Conservation (phyloP, 108 stramenopile genomes). For the Conticribra weissflogii region DNA sequence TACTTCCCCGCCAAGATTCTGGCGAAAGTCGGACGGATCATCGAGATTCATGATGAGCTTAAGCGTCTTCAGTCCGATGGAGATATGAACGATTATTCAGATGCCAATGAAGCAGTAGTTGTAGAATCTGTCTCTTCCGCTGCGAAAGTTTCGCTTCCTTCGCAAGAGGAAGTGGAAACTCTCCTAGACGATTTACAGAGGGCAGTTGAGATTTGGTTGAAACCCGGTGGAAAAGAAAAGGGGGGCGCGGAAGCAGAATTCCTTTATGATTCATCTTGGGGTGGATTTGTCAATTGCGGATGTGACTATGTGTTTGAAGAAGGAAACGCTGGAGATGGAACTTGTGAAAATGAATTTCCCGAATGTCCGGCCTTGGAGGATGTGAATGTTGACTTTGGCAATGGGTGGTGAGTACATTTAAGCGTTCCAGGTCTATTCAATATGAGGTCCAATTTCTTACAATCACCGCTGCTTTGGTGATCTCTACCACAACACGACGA, state of each 20-base stretch:
- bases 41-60: slow-evolving; percentile 84
- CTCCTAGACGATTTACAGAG: slow-evolving; percentile 65
- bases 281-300: slow-evolving; percentile 92
- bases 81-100: slow-evolving; percentile 22
- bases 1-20: slow-evolving; percentile 94
- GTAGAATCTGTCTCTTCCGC: slow-evolving; percentile 51
- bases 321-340: slow-evolving; percentile 35
- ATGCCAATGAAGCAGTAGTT: slow-evolving; percentile 33
- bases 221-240: slow-evolving; percentile 59
- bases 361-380: slow-evolving; percentile 88
- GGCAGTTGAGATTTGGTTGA: slow-evolving; percentile 88
- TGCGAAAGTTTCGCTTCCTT: slow-evolving; percentile 53
- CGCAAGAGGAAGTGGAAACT: slow-evolving; percentile 49
- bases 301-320: slow-evolving; percentile 71
- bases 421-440: too few species aligned
- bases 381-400: slow-evolving; percentile 90
- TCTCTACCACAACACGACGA: too few species aligned
- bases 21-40: slow-evolving; percentile 89
- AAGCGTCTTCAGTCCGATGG: slow-evolving; percentile 32
- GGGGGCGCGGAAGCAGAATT: slow-evolving; percentile 86
- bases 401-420: slow-evolving; percentile 48
- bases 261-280: slow-evolving; percentile 89
- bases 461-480: too few species aligned
- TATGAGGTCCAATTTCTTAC: neutral
- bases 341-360: slow-evolving; percentile 72